Evolutionary conservation across 306 rosid genomes (phyloP).

Genomic region (Sophora flavescens): DNA sequence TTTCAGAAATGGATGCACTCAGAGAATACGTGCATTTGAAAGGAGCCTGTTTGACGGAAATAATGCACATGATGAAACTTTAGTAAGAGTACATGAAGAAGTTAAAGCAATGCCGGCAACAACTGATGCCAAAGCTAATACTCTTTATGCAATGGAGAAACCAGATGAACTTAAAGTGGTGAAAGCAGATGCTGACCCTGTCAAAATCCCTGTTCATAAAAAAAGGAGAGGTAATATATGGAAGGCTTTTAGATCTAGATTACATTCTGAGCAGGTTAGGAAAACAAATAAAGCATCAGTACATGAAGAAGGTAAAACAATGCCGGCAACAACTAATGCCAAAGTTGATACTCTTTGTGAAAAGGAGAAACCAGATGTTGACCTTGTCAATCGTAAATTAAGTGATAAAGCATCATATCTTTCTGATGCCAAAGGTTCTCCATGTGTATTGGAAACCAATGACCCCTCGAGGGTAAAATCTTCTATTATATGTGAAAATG

Average conservation of each 20-base stretch:
- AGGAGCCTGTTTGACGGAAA: constrained; percentile 63
- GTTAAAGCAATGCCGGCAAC: constrained; percentile 47
- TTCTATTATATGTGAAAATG: constrained; percentile 38
- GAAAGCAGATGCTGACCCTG: constrained; percentile 45
- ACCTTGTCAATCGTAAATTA: constrained; percentile 47
- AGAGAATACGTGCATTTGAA: constrained; percentile 85
- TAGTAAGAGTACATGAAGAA: constrained; percentile 55
- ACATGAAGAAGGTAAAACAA: constrained; percentile 47
- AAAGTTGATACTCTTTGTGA: constrained; percentile 48
- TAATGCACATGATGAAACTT: constrained; percentile 51
- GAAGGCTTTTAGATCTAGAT: too few relatives aligned
- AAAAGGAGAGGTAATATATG: constrained; percentile 24
- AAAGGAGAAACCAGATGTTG: constrained; percentile 49
- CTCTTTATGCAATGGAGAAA: constrained; percentile 48
- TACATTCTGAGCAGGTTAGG: background rate
- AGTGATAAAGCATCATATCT: constrained; percentile 27
- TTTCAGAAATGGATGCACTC: constrained; percentile 82
- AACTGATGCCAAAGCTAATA: constrained; percentile 46
- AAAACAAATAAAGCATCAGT: constrained; percentile 36
- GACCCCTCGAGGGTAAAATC: constrained; percentile 37
- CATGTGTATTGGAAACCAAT: background rate
- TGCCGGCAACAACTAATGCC: constrained; percentile 43
- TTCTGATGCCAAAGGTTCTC: constrained; percentile 39
- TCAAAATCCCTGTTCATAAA: constrained; percentile 46
- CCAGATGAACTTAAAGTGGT: constrained; percentile 48